Evolutionary conservation across 805 yeast species (phyloP), one percentile per base, ranked within the genome.

Genomic region (Saccharomycopsis guyanensis): DNA sequence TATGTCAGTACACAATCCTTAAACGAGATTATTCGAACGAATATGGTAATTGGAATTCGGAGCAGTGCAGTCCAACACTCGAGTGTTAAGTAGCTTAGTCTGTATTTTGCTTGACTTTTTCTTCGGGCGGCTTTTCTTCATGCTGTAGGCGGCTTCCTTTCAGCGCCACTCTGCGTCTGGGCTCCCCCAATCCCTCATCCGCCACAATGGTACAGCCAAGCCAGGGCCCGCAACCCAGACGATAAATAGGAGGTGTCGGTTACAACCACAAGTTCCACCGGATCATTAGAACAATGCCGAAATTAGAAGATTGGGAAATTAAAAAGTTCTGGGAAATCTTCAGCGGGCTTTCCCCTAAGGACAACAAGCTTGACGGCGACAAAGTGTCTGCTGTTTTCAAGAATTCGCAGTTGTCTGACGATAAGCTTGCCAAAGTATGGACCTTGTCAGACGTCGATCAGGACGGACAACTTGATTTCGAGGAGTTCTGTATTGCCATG

Each of bases 251-350:
- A 25, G 29, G 29, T 25, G 29, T 25, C 29, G 29, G 29, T 7
- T n/a, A n/a, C n/a, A n/a, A n/a, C n/a, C n/a, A n/a, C n/a, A n/a
- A n/a, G n/a, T n/a, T n/a, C n/a, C n/a, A n/a, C n/a, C 32, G 13
- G 32, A 10, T 27, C 8, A 27, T 27, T 13, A 27, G 32, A 8
- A 27, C 8, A 27, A 50, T 50, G 53, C 53, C 53, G 20, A 79
- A 84, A 52, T 66, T 88, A 51, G 96, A 87, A 63, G 93, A 88
- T 56, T 88, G 95, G 84, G 98, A 93, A 66, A 88, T 89, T 57
- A 84, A 88, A 59, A 91, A 91, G 67, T 93, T 88, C 71, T 93
- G 98, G 98, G 95, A 93, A 65, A 89, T 93, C 40, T 93, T 93
- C 70, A 79, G 82, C 53, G 95, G 96, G 12, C 75, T 93, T 57